Base-by-base conservation (phyloP, 1,284 basidiomycete genomes). In the Cutaneotrichosporon sp. region DNA sequence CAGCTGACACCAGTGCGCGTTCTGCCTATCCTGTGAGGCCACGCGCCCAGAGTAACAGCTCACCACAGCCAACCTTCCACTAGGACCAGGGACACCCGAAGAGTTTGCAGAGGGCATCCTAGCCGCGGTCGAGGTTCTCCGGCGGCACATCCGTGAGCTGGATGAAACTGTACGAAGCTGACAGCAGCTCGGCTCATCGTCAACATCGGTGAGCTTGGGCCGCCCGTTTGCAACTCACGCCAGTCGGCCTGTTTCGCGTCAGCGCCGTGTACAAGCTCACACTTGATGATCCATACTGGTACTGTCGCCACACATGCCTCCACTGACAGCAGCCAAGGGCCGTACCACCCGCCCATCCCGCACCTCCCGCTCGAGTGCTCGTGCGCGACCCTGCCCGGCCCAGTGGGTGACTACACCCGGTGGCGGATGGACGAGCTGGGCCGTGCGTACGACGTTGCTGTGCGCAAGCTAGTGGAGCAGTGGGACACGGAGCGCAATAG, bases 201-300 rank as follows among this genome's bases (percentile, higher is more conserved):
- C 46, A 74, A 76, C 61, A 73, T 77, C 45, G 68, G 72, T 74
- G 33, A 43, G 70, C 61, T 2, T n/a, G n/a, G n/a, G n/a, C n/a
- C n/a, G n/a, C n/a, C n/a, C n/a, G n/a, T n/a, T n/a, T n/a, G n/a
- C n/a, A n/a, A n/a, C 63, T 59, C 18, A 49, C 36, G 16, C 42
- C 66, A 71, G 72, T 81, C 50, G 79, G 79, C 22, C 56, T 78
- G 43, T 72, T 79, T 56, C 69, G 69, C 42, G 76, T 81, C 10
- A 79, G 78, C 1, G 67, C 73, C 2, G 71, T 81, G 14, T 81
- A 79, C 67, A 66, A 70, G 18, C 67, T 80, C 16, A 76, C 75
- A 8, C 53, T 62, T 16, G 60, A 72, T 51, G 67, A 72, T 34
- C 75, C 77, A 0, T 75, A 77, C 57, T 80, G 79, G 73, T 76